Evolutionary conservation across 306 rosid species (phyloP).

Genomic region (Cucurbita argyrosperma): DNA sequence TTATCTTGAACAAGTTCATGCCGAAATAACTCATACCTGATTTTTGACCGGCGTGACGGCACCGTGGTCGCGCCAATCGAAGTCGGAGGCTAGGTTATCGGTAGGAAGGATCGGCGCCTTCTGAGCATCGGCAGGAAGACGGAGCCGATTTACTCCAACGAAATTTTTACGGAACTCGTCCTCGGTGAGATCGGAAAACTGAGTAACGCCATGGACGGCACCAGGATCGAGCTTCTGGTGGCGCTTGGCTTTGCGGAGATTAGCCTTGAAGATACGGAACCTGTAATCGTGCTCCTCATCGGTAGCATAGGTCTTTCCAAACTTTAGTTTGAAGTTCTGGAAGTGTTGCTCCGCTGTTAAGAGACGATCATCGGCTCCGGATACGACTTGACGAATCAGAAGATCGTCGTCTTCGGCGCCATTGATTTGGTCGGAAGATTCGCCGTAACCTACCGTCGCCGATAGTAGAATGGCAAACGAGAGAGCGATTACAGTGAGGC

Average conservation of each 20-base stretch:
- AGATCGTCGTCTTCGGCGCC: slow-evolving; percentile 22
- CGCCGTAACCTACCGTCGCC: slow-evolving; percentile 19
- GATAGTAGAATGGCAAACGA: slow-evolving; percentile 16
- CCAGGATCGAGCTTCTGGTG: slow-evolving; percentile 71
- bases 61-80: slow-evolving; percentile 92
- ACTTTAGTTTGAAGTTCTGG: slow-evolving; percentile 48
- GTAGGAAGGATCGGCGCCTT: slow-evolving; percentile 84
- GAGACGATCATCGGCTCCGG: slow-evolving; percentile 29
- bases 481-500: slow-evolving; percentile 5
- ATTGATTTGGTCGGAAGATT: neutral
- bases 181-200: slow-evolving; percentile 76
- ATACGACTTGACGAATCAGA: slow-evolving; percentile 60
- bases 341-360: slow-evolving; percentile 63
- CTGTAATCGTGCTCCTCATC: slow-evolving; percentile 70
- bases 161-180: slow-evolving; percentile 49
- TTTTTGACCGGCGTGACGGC: slow-evolving; percentile 70
- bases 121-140: slow-evolving; percentile 46
- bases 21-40: slow-evolving; percentile 28
- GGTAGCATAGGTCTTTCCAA: slow-evolving; percentile 42
- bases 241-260: slow-evolving; percentile 51
- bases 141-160: slow-evolving; percentile 66
- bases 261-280: slow-evolving; percentile 53
- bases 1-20: neutral
- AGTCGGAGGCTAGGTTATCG: slow-evolving; percentile 47
- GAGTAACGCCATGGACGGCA: slow-evolving; percentile 80